Percentiles rank a stretch among this genome's conserved stretches.
Evolutionary conservation across 78 protist species (phyloP).

Genomic region (Cavenderia fasciculata): DNA sequence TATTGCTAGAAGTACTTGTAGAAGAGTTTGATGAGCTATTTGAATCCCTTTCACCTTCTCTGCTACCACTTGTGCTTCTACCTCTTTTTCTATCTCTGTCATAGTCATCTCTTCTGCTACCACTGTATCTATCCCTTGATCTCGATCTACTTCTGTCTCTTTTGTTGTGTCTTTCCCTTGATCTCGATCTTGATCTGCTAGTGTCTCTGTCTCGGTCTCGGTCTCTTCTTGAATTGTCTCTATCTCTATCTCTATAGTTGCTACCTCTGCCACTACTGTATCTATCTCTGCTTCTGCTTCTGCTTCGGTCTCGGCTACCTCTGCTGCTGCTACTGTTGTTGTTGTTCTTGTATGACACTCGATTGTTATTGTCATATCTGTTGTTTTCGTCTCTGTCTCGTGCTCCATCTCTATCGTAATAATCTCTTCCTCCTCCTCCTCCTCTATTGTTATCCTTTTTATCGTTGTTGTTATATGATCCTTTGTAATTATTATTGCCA

Average conservation of each 20-base stretch:
- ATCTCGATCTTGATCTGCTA: too few species aligned
- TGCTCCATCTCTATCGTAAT: neutral
- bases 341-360: too few species aligned
- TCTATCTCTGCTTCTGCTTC: neutral
- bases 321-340: conserved; percentile 7
- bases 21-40: neutral
- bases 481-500: neutral
- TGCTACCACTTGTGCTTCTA: conserved; percentile 30
- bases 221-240: neutral
- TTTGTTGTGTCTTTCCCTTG: conserved; percentile 8
- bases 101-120: neutral
- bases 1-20: too few species aligned
- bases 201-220: neutral
- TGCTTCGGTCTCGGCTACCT: neutral
- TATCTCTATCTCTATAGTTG: neutral
- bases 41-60: neutral
- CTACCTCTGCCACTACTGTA: neutral
- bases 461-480: neutral
- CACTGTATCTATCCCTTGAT: neutral
- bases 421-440: neutral
- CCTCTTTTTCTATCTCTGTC: neutral
- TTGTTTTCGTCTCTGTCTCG: conserved; percentile 9
- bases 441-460: neutral
- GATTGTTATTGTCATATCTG: conserved; percentile 2
- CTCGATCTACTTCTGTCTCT: neutral